Evolutionary conservation across 2,329 filamentous ascomycete species (phyloP).

Genomic region (Apiospora kogelbergensis): DNA sequence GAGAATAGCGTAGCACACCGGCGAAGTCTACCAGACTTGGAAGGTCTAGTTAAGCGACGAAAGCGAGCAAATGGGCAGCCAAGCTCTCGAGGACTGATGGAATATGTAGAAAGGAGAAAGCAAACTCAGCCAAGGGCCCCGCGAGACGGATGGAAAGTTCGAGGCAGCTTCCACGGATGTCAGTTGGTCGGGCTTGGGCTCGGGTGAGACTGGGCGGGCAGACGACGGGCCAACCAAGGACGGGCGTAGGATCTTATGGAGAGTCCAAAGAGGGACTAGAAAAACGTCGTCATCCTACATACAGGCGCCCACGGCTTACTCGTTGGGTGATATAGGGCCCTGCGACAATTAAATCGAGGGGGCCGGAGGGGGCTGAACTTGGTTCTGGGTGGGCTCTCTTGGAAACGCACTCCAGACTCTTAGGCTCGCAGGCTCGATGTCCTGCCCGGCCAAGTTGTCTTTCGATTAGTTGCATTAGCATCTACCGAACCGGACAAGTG

Average conservation of each 20-base stretch:
- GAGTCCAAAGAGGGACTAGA: neutral
- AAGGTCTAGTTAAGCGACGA: neutral
- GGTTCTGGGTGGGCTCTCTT: neutral
- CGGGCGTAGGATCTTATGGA: slow-evolving; percentile 1
- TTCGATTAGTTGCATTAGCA: slow-evolving; percentile 2
- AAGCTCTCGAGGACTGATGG: neutral
- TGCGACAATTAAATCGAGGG: neutral
- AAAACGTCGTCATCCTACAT: slow-evolving; percentile 7
- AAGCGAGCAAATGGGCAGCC: neutral
- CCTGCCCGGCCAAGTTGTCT: neutral
- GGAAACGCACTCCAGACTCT: neutral
- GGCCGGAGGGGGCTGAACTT: slow-evolving; percentile 6
- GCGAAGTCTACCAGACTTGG: slow-evolving; percentile 1
- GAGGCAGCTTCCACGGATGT: slow-evolving; percentile 3
- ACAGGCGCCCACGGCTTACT: neutral
- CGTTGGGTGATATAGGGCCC: slow-evolving; percentile 4
- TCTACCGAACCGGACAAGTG: neutral
- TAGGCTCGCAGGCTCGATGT: neutral
- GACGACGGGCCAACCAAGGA: neutral
- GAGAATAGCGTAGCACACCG: neutral
- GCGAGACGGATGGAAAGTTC: slow-evolving; percentile 5
- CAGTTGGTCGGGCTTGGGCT: slow-evolving; percentile 5
- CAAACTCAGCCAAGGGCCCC: neutral
- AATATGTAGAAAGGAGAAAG: neutral
- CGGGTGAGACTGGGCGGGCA: neutral